phyloP scores from a whole-genome alignment of 2,329 filamentous ascomycete genomes.

The Tolypocladium guangdongense region DNA sequence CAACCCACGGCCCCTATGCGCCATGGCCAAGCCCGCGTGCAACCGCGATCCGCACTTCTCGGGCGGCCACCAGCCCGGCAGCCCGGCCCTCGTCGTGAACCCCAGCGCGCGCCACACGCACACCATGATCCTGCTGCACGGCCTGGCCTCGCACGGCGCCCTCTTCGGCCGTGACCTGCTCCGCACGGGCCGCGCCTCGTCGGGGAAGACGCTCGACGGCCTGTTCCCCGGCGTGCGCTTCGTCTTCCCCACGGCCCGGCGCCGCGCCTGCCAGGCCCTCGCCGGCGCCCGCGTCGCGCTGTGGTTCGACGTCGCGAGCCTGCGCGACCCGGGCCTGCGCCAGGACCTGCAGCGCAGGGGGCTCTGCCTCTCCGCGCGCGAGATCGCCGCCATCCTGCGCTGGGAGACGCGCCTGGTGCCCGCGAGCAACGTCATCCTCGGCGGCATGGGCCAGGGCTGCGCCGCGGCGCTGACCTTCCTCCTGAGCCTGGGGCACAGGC shows the following conservation, averaged over 20 bases:
- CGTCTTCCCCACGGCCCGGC: constrained; percentile 38
- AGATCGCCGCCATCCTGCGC: constrained; percentile 21
- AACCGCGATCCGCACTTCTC: background rate
- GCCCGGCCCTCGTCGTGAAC: constrained; percentile 9
- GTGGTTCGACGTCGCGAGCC: constrained; percentile 38
- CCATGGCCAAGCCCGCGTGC: background rate
- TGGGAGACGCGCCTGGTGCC: constrained; percentile 19
- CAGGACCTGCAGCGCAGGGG: constrained; percentile 32
- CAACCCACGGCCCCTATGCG: background rate
- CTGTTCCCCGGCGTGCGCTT: constrained; percentile 30
- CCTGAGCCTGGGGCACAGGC: constrained; percentile 22
- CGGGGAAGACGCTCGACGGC: constrained; percentile 18
- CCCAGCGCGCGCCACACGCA: constrained; percentile 13
- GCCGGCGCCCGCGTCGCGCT: constrained; percentile 32
- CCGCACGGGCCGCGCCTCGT: constrained; percentile 10
- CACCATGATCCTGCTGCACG: constrained; percentile 19
- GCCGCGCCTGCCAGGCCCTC: constrained; percentile 30
- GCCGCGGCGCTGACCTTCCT: constrained; percentile 32
- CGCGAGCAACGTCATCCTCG: constrained; percentile 31
- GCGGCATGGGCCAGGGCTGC: constrained; percentile 43
- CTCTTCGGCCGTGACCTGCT: constrained; percentile 22
- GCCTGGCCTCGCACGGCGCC: constrained; percentile 18
- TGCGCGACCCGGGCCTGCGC: constrained; percentile 27
- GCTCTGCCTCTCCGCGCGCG: constrained; percentile 26
- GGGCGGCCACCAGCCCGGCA: background rate